These are phyloP conservation scores for Hanseniaspora singularis DNA, from an alignment of 805 yeast genomes.

Conservation along the genomic window DNA sequence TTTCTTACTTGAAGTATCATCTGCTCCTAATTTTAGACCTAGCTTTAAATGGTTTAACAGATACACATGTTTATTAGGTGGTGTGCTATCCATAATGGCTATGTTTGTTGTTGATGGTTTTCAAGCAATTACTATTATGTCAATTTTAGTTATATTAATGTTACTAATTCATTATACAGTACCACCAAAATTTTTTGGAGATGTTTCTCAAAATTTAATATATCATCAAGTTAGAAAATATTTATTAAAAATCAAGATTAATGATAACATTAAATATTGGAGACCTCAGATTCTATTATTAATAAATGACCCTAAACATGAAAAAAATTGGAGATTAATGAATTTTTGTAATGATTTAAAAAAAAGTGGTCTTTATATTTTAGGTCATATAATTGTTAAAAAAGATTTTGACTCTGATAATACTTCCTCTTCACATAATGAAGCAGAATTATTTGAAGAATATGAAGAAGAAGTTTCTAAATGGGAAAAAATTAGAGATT, in stretches of 20 bases:
- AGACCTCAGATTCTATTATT: slow-evolving; percentile 84
- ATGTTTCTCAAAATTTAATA: slow-evolving; percentile 86
- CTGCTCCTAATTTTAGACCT: slow-evolving; percentile 98
- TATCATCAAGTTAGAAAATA: slow-evolving; percentile 96
- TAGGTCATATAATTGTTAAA: slow-evolving; percentile 68
- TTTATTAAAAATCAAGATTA: slow-evolving; percentile 54
- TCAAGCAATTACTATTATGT: slow-evolving; percentile 67
- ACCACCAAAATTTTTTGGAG: slow-evolving; percentile 97
- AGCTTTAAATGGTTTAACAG: slow-evolving; percentile 79
- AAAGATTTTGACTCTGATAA: no score
- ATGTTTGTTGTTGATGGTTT: slow-evolving; percentile 92
- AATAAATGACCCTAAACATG: slow-evolving; percentile 71
- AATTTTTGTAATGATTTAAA: slow-evolving; percentile 88
- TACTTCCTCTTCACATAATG: no score
- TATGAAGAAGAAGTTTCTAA: slow-evolving; percentile 67
- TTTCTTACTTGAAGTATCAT: slow-evolving; percentile 68
- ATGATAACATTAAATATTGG: slow-evolving; percentile 96
- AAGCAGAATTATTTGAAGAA: slow-evolving; percentile 49
- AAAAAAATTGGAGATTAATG: slow-evolving; percentile 77
- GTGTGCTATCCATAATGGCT: slow-evolving; percentile 55
- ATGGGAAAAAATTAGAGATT: slow-evolving; percentile 74
- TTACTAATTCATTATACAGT: slow-evolving; percentile 75
- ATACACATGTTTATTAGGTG: slow-evolving; percentile 70
- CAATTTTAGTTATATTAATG: slow-evolving; percentile 54
- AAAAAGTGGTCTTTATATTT: slow-evolving; percentile 84